Evolutionary conservation across 1,284 basidiomycete species (phyloP).

Genomic region (Leccinum huronense): DNA sequence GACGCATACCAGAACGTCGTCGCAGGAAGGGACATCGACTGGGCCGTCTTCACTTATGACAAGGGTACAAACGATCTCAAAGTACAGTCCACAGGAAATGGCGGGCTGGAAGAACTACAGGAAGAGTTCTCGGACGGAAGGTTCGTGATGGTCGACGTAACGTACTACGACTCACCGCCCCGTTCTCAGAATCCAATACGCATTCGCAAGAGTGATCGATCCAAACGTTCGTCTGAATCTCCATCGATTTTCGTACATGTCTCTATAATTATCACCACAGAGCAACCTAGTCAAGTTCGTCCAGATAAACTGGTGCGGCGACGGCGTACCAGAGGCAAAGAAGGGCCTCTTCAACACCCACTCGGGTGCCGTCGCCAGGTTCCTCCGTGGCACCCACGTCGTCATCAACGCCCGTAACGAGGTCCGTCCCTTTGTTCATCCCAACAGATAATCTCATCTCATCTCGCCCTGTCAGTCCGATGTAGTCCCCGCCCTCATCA

Average conservation of each 20-base stretch:
- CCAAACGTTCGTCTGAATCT: conserved; percentile 62
- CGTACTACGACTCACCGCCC: conserved; percentile 1
- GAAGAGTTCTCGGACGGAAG: conserved; percentile 95
- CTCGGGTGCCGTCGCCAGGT: conserved; percentile 78
- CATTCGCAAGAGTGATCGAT: conserved; percentile 86
- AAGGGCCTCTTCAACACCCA: conserved; percentile 95
- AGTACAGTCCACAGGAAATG: conserved; percentile 81
- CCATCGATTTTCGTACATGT: neutral
- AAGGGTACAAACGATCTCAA: conserved; percentile 88
- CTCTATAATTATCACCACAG: conserved; percentile 38
- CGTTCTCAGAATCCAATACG: conserved; percentile 82
- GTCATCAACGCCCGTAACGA: conserved; percentile 92
- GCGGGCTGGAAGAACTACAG: conserved; percentile 86
- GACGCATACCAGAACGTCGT: conserved; percentile 82
- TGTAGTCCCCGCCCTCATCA: conserved; percentile 76
- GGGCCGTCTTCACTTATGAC: conserved; percentile 86
- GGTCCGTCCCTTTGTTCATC: conserved; percentile 41
- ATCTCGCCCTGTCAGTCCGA: conserved; percentile 55
- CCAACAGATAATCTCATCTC: neutral
- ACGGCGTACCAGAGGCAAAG: conserved; percentile 89
- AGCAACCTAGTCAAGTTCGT: conserved; percentile 91
- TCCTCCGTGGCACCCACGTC: conserved; percentile 84
- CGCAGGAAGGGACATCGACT: conserved; percentile 74
- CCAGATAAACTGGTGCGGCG: conserved; percentile 91
- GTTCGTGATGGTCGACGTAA: conserved; percentile 40